Conservation (phyloP, 2,329 filamentous ascomycete species). For the Hymenoscyphus repandus region DNA sequence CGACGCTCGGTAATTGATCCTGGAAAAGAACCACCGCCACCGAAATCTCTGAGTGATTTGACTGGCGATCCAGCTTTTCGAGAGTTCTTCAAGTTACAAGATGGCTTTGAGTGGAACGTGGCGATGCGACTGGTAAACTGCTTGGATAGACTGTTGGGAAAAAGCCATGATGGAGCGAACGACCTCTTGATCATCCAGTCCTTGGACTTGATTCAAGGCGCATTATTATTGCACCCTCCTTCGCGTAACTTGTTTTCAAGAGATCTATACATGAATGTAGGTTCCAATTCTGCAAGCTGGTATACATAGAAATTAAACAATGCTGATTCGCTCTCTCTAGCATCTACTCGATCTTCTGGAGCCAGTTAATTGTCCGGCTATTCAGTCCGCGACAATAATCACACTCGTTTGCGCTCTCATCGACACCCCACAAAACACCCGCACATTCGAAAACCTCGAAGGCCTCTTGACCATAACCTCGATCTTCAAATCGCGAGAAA, state of each 20-base stretch:
- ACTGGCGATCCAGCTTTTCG: conserved; percentile 81
- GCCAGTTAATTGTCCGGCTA: conserved; percentile 82
- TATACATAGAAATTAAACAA: neutral
- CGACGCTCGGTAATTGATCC: conserved; percentile 33
- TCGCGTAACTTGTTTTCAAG: conserved; percentile 82
- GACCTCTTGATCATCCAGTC: conserved; percentile 84
- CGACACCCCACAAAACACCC: conserved; percentile 79
- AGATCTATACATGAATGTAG: conserved; percentile 89
- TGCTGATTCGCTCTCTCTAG: conserved; percentile 34
- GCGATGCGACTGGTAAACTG: conserved; percentile 79
- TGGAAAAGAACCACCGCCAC: conserved; percentile 32
- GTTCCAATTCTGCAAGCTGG: conserved; percentile 26
- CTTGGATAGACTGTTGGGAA: conserved; percentile 79
- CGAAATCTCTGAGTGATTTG: conserved; percentile 64
- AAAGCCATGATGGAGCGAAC: conserved; percentile 75
- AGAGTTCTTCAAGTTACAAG: conserved; percentile 94
- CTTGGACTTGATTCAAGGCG: conserved; percentile 83
- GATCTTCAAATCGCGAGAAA: conserved; percentile 84
- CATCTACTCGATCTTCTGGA: conserved; percentile 92
- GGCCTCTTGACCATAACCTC: conserved; percentile 88
- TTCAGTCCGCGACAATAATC: conserved; percentile 85
- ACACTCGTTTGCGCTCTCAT: conserved; percentile 86
- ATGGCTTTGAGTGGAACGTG: conserved; percentile 98
- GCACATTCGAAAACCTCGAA: conserved; percentile 87
- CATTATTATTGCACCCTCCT: conserved; percentile 81